Evolutionary conservation across 352 stramenopile species (phyloP).

Genomic region (Phytopythium litorale): DNA sequence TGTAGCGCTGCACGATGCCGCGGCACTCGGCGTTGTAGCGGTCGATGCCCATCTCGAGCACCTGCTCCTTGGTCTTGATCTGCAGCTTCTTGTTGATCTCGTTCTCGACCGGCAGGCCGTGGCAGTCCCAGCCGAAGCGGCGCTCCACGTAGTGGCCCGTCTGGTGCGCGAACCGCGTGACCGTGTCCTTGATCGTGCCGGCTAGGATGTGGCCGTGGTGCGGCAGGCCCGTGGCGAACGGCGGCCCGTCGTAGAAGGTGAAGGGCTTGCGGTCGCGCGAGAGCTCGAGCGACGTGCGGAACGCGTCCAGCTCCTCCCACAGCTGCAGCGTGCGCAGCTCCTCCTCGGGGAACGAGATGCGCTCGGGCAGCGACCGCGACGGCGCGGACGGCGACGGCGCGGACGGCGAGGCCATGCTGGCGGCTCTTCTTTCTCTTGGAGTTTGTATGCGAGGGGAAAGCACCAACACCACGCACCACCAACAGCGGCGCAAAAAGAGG

Average conservation of each 20-base stretch:
- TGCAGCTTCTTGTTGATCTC: slow-evolving; percentile 99
- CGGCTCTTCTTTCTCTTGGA: not conserved
- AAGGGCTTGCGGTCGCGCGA: slow-evolving; percentile 94
- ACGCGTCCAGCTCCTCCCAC: slow-evolving; percentile 88
- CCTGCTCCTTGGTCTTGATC: slow-evolving; percentile 97
- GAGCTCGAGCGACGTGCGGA: slow-evolving; percentile 89
- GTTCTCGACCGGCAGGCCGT: slow-evolving; percentile 98
- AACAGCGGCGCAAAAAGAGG: not conserved
- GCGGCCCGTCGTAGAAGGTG: slow-evolving; percentile 99
- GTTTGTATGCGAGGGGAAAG: not conserved
- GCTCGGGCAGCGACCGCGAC: slow-evolving; percentile 72
- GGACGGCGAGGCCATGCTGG: not conserved
- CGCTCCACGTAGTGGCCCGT: slow-evolving; percentile 96
- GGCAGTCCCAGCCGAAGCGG: slow-evolving; percentile 99
- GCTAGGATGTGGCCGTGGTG: slow-evolving; percentile 99
- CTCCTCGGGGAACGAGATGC: slow-evolving; percentile 84
- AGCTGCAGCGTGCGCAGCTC: slow-evolving; percentile 72
- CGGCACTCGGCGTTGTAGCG: slow-evolving; percentile 99
- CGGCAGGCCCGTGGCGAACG: slow-evolving; percentile 98
- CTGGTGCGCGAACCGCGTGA: slow-evolving; percentile 99
- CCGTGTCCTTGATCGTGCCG: slow-evolving; percentile 99
- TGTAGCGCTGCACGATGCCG: slow-evolving; percentile 97
- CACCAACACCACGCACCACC: not conserved
- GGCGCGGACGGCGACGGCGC: slow-evolving; percentile 1
- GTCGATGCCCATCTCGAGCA: slow-evolving; percentile 96